Evolutionary conservation across 2,329 filamentous ascomycete species (phyloP), one percentile per base, ranked within the genome.

Genomic region (Didymosphaeria variabile): DNA sequence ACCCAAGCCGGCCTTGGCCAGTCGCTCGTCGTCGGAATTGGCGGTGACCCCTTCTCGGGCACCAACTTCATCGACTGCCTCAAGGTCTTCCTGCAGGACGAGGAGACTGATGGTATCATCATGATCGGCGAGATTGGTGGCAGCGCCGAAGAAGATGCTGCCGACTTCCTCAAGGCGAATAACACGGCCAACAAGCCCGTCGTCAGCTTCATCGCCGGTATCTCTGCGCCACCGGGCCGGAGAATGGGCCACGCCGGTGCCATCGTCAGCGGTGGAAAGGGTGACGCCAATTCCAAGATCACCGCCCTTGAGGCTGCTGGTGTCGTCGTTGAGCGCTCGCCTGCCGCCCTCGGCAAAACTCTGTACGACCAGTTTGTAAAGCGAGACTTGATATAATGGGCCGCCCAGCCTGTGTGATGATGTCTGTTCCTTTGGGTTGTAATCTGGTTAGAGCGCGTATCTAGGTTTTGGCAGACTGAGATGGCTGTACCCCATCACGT

Each of bases 21-120:
- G 86, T 97, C 94, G 34, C 92, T 99, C 74, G 95, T 99, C 76
- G 92, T 99, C 75, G 95, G 95, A 78, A 98, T 99, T 75, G 95
- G 95, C 68, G 95, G 95, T 84, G 95, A 99, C 84, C 95, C 95
- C 74, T 99, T 99, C 87, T 94, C 91, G 76, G 95, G 95, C 74
- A 98, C 95, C 83, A 98, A 97, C 88, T 99, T 98, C 86, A 98
- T 99, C 83, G 95, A 99, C 88, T 97, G 94, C 87, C 87, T 99
- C 73, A 91, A 92, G 79, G 93, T 98, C 79, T 99, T 99, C 89
- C 88, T 97, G 74, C 86, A 96, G 81, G 95, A 99, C 81, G 87
- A 91, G 80, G 93, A 97, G 85, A 99, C 95, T 42, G 95, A 99
- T 79, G 95, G 95, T 79, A 97, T 99, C 84, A 97, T 99, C 85